Percentiles rank a stretch among this genome's conserved stretches.
Conservation (phyloP, 73 alveolate species). For the Uronychia setigera region DNA sequence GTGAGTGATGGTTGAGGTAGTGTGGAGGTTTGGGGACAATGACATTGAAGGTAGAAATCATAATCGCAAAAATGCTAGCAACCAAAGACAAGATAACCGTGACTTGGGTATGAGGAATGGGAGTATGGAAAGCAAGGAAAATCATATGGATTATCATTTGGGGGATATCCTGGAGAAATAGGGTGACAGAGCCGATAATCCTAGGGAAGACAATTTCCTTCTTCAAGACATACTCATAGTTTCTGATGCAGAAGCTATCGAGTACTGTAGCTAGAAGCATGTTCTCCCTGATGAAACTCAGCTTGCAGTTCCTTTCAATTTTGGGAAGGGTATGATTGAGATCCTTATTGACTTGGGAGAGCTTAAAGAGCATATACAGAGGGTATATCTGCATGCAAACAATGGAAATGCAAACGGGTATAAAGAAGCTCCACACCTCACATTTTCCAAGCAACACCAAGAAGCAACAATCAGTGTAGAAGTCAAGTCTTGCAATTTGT, state of each 20-base stretch:
- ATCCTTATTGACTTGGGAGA: neutral
- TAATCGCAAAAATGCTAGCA: constrained; percentile 1
- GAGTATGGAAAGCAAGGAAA: constrained; percentile 4
- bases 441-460: constrained; percentile 9
- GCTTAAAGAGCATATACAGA: constrained; percentile 17
- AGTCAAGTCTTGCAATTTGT: constrained; percentile 23
- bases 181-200: constrained; percentile 19
- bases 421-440: neutral
- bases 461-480: constrained; percentile 23
- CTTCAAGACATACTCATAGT: constrained; percentile 12
- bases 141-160: constrained; percentile 15
- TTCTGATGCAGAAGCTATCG: constrained; percentile 26
- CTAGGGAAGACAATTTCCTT: constrained; percentile 9
- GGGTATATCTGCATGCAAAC: constrained; percentile 15
- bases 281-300: constrained; percentile 33
- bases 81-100: constrained; percentile 10
- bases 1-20: no score
- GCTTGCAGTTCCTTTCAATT: constrained; percentile 29
- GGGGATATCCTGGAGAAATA: constrained; percentile 28
- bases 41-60: constrained; percentile 26
- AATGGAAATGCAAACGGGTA: constrained; percentile 3
- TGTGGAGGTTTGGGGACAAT: constrained; percentile 16
- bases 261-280: constrained; percentile 31
- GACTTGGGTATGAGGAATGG: constrained; percentile 8
- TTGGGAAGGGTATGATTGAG: constrained; percentile 24